Evolutionary conservation across 306 rosid genomes (phyloP).

Genomic region (Nissolia schottii): DNA sequence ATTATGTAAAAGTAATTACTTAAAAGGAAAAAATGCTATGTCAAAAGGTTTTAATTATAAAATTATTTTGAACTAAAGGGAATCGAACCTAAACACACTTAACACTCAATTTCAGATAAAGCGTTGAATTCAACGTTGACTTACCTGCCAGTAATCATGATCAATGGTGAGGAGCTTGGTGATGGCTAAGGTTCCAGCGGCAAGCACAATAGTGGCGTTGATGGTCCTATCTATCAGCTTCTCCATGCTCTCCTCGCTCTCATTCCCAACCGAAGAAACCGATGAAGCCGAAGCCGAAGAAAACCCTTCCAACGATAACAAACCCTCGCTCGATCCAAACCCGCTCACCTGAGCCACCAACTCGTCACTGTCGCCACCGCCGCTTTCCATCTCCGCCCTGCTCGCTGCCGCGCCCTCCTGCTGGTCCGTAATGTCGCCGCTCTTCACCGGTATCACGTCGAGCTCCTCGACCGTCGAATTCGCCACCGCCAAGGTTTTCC

Average conservation of each 20-base stretch:
- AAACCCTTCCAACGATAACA: slow-evolving; percentile 76
- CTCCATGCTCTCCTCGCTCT: slow-evolving; percentile 38
- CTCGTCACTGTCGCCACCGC: slow-evolving; percentile 54
- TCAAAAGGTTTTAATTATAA: no score
- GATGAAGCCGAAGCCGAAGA: slow-evolving; percentile 46
- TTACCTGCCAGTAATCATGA: slow-evolving; percentile 93
- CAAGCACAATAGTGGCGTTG: slow-evolving; percentile 75
- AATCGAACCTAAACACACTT: not conserved
- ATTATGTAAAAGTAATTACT: no score
- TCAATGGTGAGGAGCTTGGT: slow-evolving; percentile 88
- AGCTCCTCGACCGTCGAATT: slow-evolving; percentile 44
- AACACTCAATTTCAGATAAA: not conserved
- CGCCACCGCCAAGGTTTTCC: slow-evolving; percentile 24
- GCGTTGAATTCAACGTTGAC: slow-evolving; percentile 20
- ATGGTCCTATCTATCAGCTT: slow-evolving; percentile 69
- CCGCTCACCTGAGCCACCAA: slow-evolving; percentile 59
- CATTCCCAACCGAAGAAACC: slow-evolving; percentile 35
- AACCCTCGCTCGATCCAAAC: slow-evolving; percentile 55
- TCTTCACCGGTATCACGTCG: slow-evolving; percentile 64
- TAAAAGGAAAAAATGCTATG: no score
- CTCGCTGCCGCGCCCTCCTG: slow-evolving; percentile 60
- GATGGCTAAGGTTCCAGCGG: slow-evolving; percentile 75
- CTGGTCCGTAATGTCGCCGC: slow-evolving; percentile 52
- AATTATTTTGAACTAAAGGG: no score
- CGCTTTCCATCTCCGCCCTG: slow-evolving; percentile 51